phyloP scores from a whole-genome alignment of 225 moss, liverwort and hornwort genomes.

The Marchantia paleacea region DNA sequence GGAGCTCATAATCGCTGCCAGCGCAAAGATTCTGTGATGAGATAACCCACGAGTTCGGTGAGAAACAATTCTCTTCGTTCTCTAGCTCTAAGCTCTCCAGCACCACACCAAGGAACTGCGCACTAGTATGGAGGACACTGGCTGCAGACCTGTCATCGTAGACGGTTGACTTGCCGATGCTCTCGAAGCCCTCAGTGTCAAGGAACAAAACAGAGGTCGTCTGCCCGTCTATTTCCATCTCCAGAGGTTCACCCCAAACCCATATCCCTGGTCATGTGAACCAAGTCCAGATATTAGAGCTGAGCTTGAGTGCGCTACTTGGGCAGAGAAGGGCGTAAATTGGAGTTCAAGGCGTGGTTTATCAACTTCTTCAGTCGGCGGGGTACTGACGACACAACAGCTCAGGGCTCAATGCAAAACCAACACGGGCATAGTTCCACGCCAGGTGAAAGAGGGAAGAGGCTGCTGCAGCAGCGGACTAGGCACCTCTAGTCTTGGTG shows the following conservation, averaged over 20 bases:
- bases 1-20: conserved; percentile 59
- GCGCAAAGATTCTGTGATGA: conserved; percentile 51
- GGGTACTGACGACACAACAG: no score
- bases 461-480: not conserved
- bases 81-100: no score
- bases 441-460: not conserved
- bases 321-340: not conserved
- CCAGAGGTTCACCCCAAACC: conserved; percentile 57
- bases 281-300: not conserved
- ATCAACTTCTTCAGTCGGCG: no score
- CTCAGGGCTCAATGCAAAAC: not conserved
- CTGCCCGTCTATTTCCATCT: conserved; percentile 42
- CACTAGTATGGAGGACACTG: not conserved
- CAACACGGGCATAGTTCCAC: not conserved
- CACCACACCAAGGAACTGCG: no score
- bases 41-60: not conserved
- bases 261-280: conserved; percentile 40
- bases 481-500: conserved; percentile 57
- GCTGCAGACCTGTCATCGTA: conserved; percentile 52
- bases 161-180: conserved; percentile 58
- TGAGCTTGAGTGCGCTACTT: no score
- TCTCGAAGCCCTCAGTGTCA: conserved; percentile 62
- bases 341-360: not conserved
- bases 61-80: not conserved
- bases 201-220: conserved; percentile 54